Evolutionary conservation across 306 rosid species (phyloP), one percentile per base, ranked within the genome.

Genomic region (Spatholobus suberectus): DNA sequence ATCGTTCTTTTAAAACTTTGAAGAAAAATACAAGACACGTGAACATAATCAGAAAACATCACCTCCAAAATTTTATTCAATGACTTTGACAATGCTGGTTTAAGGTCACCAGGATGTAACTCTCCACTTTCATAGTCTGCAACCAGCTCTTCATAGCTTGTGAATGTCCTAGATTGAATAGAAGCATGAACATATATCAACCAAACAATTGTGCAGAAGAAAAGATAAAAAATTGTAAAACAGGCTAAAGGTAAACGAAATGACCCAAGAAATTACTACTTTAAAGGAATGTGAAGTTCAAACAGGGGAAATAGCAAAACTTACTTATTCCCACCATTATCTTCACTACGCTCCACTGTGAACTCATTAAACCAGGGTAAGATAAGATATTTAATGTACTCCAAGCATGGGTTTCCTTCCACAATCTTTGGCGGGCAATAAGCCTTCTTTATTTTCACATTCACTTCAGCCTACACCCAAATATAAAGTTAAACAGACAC

Each of bases 331-430:
- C 98, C 98, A 21, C 98, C 98, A 76, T 95, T 88, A 40, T 88
- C 87, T 7, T 73, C 88, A 26, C 66, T 88, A 66, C 97, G 93
- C 84, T 92, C 94, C 41, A 95, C 94, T 0, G 61, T 44, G 81
- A 95, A 95, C 87, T 90, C 90, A 17, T 87, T 87, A 84, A 93
- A 93, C 98, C 96, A 90, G 21, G 99, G 96, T 18, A 95, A 82
- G 65, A 92, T 46, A 8, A 92, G 90, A 51, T 90, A 90, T 78
- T 90, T 83, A 26, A 90, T 59, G 81, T 95, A 95, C 87, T 95
- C 99, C 58, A 95, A 77, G 84, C 99, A 93, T 13, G 97, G 99
- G 78, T 95, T 95, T 46, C 89, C 97, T 75, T 90, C 91, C 47
- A 89, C 98, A 69, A 82, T 32, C 82, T 67, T 68, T 4, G 98